Evolutionary conservation across 768 basidiomycete genomes (phyloP).

Genomic region (Podaxis mareebaensis): DNA sequence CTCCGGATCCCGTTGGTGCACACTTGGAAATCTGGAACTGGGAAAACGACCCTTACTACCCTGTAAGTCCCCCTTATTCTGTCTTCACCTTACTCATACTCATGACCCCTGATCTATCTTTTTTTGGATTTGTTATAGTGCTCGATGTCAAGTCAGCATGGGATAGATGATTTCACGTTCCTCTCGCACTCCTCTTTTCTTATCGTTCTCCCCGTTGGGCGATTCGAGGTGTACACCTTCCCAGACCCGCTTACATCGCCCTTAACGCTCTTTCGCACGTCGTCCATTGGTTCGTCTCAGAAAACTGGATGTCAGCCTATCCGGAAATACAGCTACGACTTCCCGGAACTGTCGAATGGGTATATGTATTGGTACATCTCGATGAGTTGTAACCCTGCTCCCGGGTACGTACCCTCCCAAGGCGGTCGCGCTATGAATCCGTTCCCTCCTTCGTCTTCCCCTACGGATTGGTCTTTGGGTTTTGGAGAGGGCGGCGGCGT

Average conservation of each 20-base stretch:
- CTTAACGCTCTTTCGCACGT: background rate
- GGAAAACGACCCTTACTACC: conserved; percentile 38
- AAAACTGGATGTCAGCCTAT: conserved; percentile 28
- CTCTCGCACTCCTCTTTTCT: conserved; percentile 46
- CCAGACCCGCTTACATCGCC: conserved; percentile 30
- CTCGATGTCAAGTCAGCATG: conserved; percentile 37
- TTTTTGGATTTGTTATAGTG: conserved; percentile 30
- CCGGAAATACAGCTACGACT: conserved; percentile 37
- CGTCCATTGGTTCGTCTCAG: background rate
- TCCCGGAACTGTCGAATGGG: conserved; percentile 44
- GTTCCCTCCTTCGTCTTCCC: background rate
- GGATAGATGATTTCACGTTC: conserved; percentile 57
- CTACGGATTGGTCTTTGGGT: conserved; percentile 4
- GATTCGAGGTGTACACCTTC: conserved; percentile 52
- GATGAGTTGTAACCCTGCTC: conserved; percentile 52
- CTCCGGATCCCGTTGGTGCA: conserved; percentile 38
- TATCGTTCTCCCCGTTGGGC: conserved; percentile 45
- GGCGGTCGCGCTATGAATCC: conserved; percentile 22
- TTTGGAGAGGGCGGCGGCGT: conserved; percentile 23
- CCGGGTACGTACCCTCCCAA: conserved; percentile 38
- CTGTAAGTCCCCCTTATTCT: conserved; percentile 32
- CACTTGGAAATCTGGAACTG: conserved; percentile 56
- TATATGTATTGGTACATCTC: conserved; percentile 57
- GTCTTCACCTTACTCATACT: background rate
- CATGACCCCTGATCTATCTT: conserved; percentile 2